Evolutionary conservation across 306 rosid genomes (phyloP), one percentile per base, ranked within the genome.

Genomic region (Hippophae gyantsensis): DNA sequence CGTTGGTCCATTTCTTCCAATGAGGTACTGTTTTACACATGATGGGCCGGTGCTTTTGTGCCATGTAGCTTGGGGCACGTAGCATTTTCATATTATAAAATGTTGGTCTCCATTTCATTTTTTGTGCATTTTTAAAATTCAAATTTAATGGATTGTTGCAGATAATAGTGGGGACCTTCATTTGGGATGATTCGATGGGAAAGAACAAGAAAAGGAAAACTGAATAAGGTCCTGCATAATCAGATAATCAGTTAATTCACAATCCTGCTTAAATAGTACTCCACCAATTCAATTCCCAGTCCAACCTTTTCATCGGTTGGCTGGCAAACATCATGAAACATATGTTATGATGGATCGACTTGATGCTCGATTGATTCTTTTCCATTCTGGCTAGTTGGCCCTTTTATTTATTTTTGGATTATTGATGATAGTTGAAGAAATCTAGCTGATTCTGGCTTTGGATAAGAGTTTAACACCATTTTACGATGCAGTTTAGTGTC

Each of bases 141-240:
- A 44, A 58, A 58, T 13, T 47, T 8, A 23, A 60, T 58, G 73
- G 41, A 56, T 69, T 65, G 70, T n/a, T 53, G 14, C 82, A 93
- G 99, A 95, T 93, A 61, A 81, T 93, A 67, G 65, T 89, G 48
- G 99, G 97, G 52, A 89, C 97, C 87, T 93, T 93, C 77, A 1
- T 81, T 25, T 93, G 94, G 95, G 94, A 95, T 13, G 79, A 82
- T 62, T 63, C 86, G 25, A 88, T 74, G 76, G 58, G 81, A 3
- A 85, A 92, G 84, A 82, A 32, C 65, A 82, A 80, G 82, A 86
- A 79, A 62, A 87, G 72, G 58, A 86, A 84, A 60, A 70, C 64
- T 23, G 40, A 69, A 0, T 93, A 81, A 73, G 80, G 66, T 48
- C 78, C 68, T 13, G 50, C 67, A 4, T 86, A 88, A 75, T 65